Conservation (phyloP, 2,329 filamentous ascomycete species). For the Penicillium sp. region DNA sequence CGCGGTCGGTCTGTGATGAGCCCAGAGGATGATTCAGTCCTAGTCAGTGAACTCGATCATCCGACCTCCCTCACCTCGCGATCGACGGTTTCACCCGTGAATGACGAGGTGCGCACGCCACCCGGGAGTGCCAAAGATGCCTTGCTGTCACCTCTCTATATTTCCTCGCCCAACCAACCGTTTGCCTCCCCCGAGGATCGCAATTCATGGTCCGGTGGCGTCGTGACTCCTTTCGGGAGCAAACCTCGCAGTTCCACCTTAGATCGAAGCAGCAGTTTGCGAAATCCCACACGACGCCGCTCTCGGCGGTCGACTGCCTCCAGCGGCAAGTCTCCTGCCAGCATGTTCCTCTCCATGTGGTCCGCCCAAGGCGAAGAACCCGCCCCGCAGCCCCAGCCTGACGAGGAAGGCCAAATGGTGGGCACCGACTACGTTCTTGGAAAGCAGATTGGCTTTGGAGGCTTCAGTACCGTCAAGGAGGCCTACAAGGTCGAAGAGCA, state of each 20-base stretch:
- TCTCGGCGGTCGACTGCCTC: slow-evolving; percentile 51
- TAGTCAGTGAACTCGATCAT: slow-evolving; percentile 33
- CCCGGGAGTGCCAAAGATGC: slow-evolving; percentile 37
- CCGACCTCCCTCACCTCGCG: slow-evolving; percentile 46
- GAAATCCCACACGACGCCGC: slow-evolving; percentile 32
- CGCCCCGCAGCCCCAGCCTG: slow-evolving; percentile 56
- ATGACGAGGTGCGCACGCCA: slow-evolving; percentile 43
- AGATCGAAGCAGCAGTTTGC: slow-evolving; percentile 36
- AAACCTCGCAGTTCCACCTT: slow-evolving; percentile 36
- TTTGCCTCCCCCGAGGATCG: slow-evolving; percentile 43
- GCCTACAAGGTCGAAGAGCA: slow-evolving; percentile 60
- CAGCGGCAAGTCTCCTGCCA: slow-evolving; percentile 57
- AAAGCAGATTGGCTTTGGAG: slow-evolving; percentile 63
- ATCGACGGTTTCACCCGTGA: slow-evolving; percentile 43
- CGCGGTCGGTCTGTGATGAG: slow-evolving; percentile 24
- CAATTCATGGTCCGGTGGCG: slow-evolving; percentile 39
- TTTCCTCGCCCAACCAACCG: slow-evolving; percentile 38
- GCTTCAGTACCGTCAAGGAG: slow-evolving; percentile 66
- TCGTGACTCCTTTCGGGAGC: slow-evolving; percentile 33
- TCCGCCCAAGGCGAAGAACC: slow-evolving; percentile 38
- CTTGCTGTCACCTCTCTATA: slow-evolving; percentile 39
- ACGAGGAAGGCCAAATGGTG: slow-evolving; percentile 66
- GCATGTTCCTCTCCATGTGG: slow-evolving; percentile 58
- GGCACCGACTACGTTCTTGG: slow-evolving; percentile 66
- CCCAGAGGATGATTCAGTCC: slow-evolving; percentile 23